A percentile compares a stretch with the other conserved stretches of the same genome.
These are phyloP conservation scores for Rhizopus delemar DNA, from an alignment of 371 early-diverging fungal species.

Conservation along the genomic window DNA sequence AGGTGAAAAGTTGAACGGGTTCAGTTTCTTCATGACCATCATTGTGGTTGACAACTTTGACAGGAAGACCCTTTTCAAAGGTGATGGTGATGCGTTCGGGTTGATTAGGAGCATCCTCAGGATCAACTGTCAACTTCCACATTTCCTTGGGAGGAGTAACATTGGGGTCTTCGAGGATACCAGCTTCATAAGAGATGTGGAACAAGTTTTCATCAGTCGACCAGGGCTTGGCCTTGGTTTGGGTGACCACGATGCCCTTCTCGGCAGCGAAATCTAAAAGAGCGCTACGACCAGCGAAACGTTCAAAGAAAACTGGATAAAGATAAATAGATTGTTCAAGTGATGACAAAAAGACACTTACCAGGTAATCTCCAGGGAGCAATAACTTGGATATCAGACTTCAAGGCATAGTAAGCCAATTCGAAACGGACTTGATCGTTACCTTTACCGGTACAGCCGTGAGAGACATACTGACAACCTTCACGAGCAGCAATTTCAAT, in stretches of 20 bases:
- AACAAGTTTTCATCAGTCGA: constrained; percentile 98
- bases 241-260: constrained; percentile 92
- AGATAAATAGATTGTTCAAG: background rate
- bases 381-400: constrained; percentile 92
- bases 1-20: constrained; percentile 86
- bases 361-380: constrained; percentile 94
- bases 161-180: constrained; percentile 93
- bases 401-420: constrained; percentile 94
- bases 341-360: constrained; percentile 37
- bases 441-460: constrained; percentile 98
- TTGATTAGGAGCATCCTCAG: constrained; percentile 93
- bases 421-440: constrained; percentile 99
- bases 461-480: constrained; percentile 91
- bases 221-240: constrained; percentile 97
- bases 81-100: constrained; percentile 91
- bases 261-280: constrained; percentile 89
- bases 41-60: constrained; percentile 81
- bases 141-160: constrained; percentile 93
- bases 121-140: constrained; percentile 97
- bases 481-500: constrained; percentile 92
- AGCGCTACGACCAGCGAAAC: constrained; percentile 92
- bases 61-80: constrained; percentile 88
- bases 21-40: constrained; percentile 70
- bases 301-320: constrained; percentile 82
- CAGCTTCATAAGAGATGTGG: constrained; percentile 98